phyloP scores from a whole-genome alignment of 2,329 filamentous ascomycete species.

The Truncatella angustata region DNA sequence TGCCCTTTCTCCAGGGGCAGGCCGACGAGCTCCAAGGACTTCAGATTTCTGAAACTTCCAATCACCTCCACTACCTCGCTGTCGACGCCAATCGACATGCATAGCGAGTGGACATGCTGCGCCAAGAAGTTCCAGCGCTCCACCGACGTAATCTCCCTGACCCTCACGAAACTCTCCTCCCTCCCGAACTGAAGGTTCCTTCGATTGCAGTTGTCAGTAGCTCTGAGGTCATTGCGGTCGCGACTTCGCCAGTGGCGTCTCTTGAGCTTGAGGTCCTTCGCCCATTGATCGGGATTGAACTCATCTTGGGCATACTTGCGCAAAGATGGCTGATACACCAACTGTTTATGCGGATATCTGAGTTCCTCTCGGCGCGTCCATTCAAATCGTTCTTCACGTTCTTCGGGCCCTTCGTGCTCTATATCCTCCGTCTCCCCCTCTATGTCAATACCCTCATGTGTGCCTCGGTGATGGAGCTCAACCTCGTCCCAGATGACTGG shows the following conservation, averaged over 20 bases:
- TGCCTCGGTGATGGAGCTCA: conserved; percentile 7
- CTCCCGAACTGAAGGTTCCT: background rate
- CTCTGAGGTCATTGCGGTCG: too few relatives aligned
- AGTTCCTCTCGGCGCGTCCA: background rate
- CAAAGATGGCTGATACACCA: background rate
- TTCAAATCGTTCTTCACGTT: background rate
- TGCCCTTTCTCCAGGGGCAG: background rate
- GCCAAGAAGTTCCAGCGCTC: conserved; percentile 6
- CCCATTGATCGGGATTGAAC: background rate
- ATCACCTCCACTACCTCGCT: background rate
- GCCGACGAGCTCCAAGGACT: conserved; percentile 6
- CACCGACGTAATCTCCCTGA: background rate
- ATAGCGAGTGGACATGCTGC: conserved; percentile 4
- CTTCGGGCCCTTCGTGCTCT: too few relatives aligned
- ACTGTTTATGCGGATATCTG: background rate
- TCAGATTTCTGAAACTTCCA: background rate
- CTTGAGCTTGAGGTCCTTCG: background rate
- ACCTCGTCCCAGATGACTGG: conserved; percentile 8
- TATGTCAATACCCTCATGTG: conserved; percentile 8
- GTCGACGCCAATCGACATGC: conserved; percentile 10
- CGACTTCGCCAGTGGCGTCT: background rate
- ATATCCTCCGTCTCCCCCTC: background rate
- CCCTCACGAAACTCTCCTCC: background rate
- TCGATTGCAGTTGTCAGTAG: background rate
- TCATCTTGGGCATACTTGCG: conserved; percentile 1